phyloP scores from a whole-genome alignment of 129 eudicot genomes.

The Tanacetum coccineum region DNA sequence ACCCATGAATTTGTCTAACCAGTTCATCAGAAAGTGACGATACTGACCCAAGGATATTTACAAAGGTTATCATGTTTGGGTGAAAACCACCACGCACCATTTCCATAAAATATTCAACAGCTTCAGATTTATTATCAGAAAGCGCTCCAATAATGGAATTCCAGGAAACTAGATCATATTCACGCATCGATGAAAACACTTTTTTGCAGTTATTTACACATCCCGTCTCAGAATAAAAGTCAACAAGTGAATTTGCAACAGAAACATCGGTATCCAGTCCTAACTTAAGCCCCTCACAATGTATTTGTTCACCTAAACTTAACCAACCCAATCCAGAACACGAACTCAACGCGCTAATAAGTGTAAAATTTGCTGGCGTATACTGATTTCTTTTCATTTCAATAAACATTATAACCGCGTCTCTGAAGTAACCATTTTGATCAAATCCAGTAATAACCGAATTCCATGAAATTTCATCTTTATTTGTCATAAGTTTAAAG shows the following conservation, averaged over 20 bases:
- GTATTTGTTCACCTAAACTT: conserved; percentile 66
- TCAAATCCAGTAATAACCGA: conserved; percentile 75
- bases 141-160: conserved; percentile 75
- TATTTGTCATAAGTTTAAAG: conserved; percentile 49
- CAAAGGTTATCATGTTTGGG: conserved; percentile 63
- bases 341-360: conserved; percentile 82
- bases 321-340: conserved; percentile 68
- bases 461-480: conserved; percentile 83
- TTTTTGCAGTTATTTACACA: conserved; percentile 54
- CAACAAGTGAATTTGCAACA: conserved; percentile 77
- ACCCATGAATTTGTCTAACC: conserved; percentile 60
- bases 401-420: conserved; percentile 49
- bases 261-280: conserved; percentile 85
- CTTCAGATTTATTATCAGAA: conserved; percentile 47
- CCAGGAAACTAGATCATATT: conserved; percentile 83
- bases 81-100: conserved; percentile 71
- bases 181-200: conserved; percentile 59
- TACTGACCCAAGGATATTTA: conserved; percentile 64
- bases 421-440: conserved; percentile 57
- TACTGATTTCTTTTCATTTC: conserved; percentile 55
- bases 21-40: conserved; percentile 50
- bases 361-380: conserved; percentile 52
- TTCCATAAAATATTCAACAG: conserved; percentile 42
- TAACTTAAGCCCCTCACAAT: conserved; percentile 61
- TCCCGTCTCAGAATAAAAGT: conserved; percentile 61